Conservation (phyloP, 1,284 basidiomycete genomes). For the Ceratobasidium sp. region DNA sequence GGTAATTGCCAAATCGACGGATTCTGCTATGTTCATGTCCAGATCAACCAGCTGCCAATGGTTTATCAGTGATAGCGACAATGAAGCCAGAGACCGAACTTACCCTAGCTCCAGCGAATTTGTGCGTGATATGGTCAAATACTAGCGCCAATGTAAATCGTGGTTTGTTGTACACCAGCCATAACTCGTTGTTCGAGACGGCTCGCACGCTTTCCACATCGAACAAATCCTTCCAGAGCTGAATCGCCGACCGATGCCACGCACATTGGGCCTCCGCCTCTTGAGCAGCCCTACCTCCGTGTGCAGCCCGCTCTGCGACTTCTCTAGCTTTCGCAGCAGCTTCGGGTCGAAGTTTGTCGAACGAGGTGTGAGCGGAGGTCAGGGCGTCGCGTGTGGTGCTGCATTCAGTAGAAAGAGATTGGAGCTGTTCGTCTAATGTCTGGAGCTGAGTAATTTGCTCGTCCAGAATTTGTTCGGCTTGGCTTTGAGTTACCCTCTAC, state of each 20-base stretch:
- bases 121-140: constrained; percentile 33
- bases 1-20: constrained; percentile 25
- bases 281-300: constrained; percentile 12
- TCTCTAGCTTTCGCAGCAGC: constrained; percentile 27
- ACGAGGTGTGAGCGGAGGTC: constrained; percentile 15
- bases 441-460: constrained; percentile 20
- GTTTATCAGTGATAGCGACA: neutral
- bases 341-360: constrained; percentile 30
- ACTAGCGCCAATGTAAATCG: constrained; percentile 29
- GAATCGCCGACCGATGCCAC: constrained; percentile 32
- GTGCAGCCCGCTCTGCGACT: constrained; percentile 12
- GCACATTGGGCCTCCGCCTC: constrained; percentile 32
- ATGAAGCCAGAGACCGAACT: neutral
- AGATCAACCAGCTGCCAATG: constrained; percentile 10
- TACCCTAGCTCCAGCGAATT: constrained; percentile 24
- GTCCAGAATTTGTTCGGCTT: constrained; percentile 31
- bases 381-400: constrained; percentile 28
- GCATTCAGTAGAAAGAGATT: constrained; percentile 17
- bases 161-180: constrained; percentile 29
- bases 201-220: constrained; percentile 30
- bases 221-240: constrained; percentile 27
- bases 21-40: constrained; percentile 31
- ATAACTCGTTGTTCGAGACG: constrained; percentile 33
- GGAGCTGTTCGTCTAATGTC: constrained; percentile 24
- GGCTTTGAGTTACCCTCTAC: constrained; percentile 25